Conservation (phyloP, 371 early-diverging fungal species). For the Zychaea mexicana region DNA sequence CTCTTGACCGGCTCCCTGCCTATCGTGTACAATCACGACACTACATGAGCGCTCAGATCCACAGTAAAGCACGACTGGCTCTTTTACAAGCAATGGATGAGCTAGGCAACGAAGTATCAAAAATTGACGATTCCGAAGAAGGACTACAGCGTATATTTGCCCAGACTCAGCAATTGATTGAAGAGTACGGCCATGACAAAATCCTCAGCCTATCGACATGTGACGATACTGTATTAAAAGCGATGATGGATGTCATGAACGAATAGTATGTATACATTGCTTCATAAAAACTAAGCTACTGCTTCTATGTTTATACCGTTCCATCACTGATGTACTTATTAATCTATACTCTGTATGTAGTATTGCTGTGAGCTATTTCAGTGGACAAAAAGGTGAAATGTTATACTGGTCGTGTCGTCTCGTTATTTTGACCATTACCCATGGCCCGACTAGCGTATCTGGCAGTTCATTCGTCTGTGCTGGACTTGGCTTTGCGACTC, state of each 20-base stretch:
- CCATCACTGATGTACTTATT: no score
- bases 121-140: conserved; percentile 12
- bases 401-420: conserved; percentile 34
- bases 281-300: no score
- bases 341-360: no score
- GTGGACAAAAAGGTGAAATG: conserved; percentile 35
- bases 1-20: conserved; percentile 38
- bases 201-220: conserved; percentile 19
- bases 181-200: conserved; percentile 17
- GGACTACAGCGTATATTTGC: conserved; percentile 23
- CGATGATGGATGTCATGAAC: conserved; percentile 35
- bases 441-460: conserved; percentile 23
- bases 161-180: conserved; percentile 12
- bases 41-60: conserved; percentile 35
- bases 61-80: conserved; percentile 26
- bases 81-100: conserved; percentile 30
- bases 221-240: conserved; percentile 23
- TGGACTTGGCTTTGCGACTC: conserved; percentile 28
- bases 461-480: conserved; percentile 30
- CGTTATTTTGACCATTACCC: conserved; percentile 23
- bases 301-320: no score
- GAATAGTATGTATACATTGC: conserved; percentile 33
- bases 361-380: conserved; percentile 36
- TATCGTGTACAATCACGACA: conserved; percentile 38
- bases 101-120: conserved; percentile 25